phyloP scores from a whole-genome alignment of 2,329 filamentous ascomycete genomes.

The Albophoma yamanashiensis region DNA sequence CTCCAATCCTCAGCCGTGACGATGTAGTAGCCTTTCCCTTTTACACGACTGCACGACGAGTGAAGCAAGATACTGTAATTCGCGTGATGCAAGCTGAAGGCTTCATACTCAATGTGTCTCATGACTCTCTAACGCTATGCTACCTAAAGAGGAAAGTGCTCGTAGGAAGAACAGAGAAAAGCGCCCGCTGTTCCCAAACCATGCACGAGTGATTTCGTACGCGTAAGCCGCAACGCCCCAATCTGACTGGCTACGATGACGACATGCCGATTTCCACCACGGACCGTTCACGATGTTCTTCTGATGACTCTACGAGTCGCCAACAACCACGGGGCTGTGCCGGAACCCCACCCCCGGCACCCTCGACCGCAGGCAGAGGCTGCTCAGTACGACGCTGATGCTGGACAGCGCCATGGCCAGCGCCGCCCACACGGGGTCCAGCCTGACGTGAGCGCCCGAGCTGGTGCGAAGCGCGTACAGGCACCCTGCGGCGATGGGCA shows the following conservation, averaged over 20 bases:
- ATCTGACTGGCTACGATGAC: not conserved
- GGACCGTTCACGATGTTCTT: too few relatives aligned
- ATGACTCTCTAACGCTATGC: not conserved
- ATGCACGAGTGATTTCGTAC: not conserved
- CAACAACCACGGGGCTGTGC: conserved; percentile 6
- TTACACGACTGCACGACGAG: not conserved
- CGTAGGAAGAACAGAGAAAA: not conserved
- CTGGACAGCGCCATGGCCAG: conserved; percentile 89
- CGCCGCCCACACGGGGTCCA: conserved; percentile 78
- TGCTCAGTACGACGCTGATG: conserved; percentile 79
- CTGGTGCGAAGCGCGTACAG: conserved; percentile 48
- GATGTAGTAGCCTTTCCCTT: not conserved
- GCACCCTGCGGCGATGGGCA: conserved; percentile 73
- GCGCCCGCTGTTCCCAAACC: not conserved
- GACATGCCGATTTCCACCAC: not conserved
- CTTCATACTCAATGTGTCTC: not conserved
- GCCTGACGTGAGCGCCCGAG: conserved; percentile 42
- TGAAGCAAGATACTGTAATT: not conserved
- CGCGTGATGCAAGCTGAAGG: not conserved
- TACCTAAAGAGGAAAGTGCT: not conserved
- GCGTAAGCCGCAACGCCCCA: not conserved
- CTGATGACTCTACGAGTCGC: not conserved
- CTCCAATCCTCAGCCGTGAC: not conserved
- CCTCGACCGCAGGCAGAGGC: conserved; percentile 53
- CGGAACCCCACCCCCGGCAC: conserved; percentile 34